These are phyloP conservation scores for Baorangia bicolor DNA, from an alignment of 768 basidiomycete genomes.

Conservation along the genomic window DNA sequence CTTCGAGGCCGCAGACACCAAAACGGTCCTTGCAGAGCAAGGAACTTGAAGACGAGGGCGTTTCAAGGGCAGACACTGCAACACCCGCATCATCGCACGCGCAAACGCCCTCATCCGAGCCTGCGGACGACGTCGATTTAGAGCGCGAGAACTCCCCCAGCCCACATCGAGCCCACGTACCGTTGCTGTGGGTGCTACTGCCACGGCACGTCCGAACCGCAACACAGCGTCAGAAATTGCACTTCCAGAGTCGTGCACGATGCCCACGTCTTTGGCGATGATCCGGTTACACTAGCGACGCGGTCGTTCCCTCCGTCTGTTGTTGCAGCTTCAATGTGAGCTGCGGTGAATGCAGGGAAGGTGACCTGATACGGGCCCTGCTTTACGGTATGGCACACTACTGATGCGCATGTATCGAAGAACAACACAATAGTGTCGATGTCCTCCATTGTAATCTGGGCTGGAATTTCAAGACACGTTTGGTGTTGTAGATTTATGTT, in stretches of 20 bases:
- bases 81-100: too few species aligned
- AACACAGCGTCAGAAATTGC: slow-evolving; percentile 1
- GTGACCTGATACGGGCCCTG: neutral
- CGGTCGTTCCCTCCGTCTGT: neutral
- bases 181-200: neutral
- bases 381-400: slow-evolving; percentile 1
- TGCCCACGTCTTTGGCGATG: neutral
- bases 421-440: neutral
- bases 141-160: too few species aligned
- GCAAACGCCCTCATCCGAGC: too few species aligned
- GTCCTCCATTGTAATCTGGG: slow-evolving; percentile 1
- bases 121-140: too few species aligned
- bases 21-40: too few species aligned
- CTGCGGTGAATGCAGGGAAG: neutral
- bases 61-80: too few species aligned
- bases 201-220: neutral
- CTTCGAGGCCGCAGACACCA: too few species aligned
- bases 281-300: too few species aligned
- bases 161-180: slow-evolving; percentile 1
- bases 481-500: too few species aligned
- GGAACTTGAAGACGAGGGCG: too few species aligned
- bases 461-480: too few species aligned
- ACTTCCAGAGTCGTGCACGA: neutral
- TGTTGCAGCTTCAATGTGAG: neutral
- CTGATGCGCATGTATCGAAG: neutral